Evolutionary conservation across 75 land plant genomes (phyloP).

Genomic region (Selaginella tamariscina): DNA sequence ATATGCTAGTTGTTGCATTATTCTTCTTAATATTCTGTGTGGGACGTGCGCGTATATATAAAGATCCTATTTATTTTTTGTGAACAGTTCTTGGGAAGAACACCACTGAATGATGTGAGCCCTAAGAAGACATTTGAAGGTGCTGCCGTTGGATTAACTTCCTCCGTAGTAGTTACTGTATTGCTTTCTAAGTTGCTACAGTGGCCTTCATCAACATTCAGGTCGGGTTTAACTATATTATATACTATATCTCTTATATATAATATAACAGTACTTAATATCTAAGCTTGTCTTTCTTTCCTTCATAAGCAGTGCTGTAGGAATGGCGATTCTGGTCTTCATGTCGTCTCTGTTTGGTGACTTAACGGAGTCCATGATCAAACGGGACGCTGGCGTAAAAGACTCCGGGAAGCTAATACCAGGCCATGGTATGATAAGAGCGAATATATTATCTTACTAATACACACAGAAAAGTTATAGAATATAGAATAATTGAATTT

Average conservation of each 20-base stretch:
- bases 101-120: slow-evolving; percentile 72
- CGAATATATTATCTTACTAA: not conserved
- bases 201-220: slow-evolving; percentile 71
- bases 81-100: slow-evolving; percentile 71
- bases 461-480: not conserved
- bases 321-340: slow-evolving; percentile 70
- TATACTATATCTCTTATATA: not conserved
- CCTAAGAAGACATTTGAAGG: slow-evolving; percentile 98
- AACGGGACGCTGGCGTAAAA: slow-evolving; percentile 97
- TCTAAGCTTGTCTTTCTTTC: not conserved
- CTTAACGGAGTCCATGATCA: slow-evolving; percentile 88
- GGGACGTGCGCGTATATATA: too few species aligned
- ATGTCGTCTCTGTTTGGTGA: slow-evolving; percentile 91
- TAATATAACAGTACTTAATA: not conserved
- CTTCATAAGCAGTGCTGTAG: slow-evolving; percentile 43
- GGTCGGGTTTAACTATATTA: slow-evolving; percentile 27
- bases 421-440: slow-evolving; percentile 67
- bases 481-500: not conserved
- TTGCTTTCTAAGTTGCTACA: slow-evolving; percentile 48
- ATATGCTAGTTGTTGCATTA: too few species aligned
- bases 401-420: slow-evolving; percentile 91
- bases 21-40: too few species aligned
- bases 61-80: too few species aligned
- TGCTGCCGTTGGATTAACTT: slow-evolving; percentile 65
- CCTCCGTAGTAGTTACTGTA: slow-evolving; percentile 49